Percentiles rank a stretch among this genome's conserved stretches.
Evolutionary conservation across 352 stramenopile species (phyloP).

Genomic region (Globisporangium cystogenes): DNA sequence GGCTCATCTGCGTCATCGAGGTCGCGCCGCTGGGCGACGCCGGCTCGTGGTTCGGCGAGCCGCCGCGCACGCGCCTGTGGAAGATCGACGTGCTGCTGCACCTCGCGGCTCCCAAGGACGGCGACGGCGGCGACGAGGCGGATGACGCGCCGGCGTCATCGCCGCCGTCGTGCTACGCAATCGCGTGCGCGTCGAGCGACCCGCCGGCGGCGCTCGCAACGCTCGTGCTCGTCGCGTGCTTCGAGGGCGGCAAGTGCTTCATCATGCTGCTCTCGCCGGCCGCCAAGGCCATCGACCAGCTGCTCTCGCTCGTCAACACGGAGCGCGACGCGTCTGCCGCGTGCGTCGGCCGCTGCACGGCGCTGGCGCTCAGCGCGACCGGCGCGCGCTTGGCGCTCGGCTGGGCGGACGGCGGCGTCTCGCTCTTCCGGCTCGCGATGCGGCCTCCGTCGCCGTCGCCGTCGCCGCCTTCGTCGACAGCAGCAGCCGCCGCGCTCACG

Average conservation of each 20-base stretch:
- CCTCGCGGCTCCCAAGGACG: slow-evolving; percentile 7
- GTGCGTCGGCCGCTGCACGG: slow-evolving; percentile 44
- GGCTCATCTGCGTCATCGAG: slow-evolving; percentile 63
- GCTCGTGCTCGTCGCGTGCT: slow-evolving; percentile 60
- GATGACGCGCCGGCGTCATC: slow-evolving; percentile 7
- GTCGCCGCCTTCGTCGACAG: background rate
- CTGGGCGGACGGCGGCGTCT: slow-evolving; percentile 68
- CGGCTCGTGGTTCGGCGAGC: slow-evolving; percentile 27
- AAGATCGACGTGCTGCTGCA: slow-evolving; percentile 77
- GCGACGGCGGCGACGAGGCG: background rate
- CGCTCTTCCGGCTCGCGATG: slow-evolving; percentile 51
- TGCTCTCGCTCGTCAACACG: slow-evolving; percentile 73
- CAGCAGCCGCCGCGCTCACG: slow-evolving; percentile 15
- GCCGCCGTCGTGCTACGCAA: slow-evolving; percentile 44
- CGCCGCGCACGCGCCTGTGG: slow-evolving; percentile 42
- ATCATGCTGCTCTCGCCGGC: slow-evolving; percentile 62
- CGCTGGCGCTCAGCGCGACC: slow-evolving; percentile 31
- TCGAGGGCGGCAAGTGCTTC: slow-evolving; percentile 77
- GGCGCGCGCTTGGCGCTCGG: slow-evolving; percentile 56
- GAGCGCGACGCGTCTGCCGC: slow-evolving; percentile 22
- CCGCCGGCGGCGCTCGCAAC: slow-evolving; percentile 17
- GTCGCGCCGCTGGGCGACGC: slow-evolving; percentile 15
- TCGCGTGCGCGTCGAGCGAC: slow-evolving; percentile 46
- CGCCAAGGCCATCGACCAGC: slow-evolving; percentile 59
- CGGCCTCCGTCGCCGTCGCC: slow-evolving; percentile 3